A percentile compares a stretch with the other conserved stretches of the same genome.
phyloP scores from a whole-genome alignment of 2,329 filamentous ascomycete species.

The Aspergillus intermedius region DNA sequence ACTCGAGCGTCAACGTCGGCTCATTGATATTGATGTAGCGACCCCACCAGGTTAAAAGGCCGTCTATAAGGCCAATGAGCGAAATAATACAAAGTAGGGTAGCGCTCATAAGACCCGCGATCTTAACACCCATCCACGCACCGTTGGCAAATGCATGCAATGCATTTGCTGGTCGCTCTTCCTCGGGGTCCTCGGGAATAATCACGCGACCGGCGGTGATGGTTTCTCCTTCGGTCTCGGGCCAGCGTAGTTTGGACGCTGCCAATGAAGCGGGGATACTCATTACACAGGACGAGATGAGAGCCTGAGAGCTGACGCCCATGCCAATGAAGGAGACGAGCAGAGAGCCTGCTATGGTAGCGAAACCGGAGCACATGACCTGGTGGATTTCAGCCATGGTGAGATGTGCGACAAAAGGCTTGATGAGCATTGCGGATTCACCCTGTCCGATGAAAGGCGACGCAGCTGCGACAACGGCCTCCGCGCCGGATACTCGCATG shows the following conservation, averaged over 20 bases:
- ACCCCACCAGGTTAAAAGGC: slow-evolving; percentile 77
- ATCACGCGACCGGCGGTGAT: slow-evolving; percentile 75
- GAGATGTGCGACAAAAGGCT: slow-evolving; percentile 76
- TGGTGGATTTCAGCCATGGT: slow-evolving; percentile 86
- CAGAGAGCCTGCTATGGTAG: slow-evolving; percentile 84
- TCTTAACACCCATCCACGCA: slow-evolving; percentile 79
- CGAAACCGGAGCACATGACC: slow-evolving; percentile 86
- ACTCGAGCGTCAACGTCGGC: slow-evolving; percentile 64
- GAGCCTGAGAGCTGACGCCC: slow-evolving; percentile 74
- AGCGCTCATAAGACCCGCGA: slow-evolving; percentile 73
- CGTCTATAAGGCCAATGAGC: slow-evolving; percentile 66
- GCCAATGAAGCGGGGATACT: slow-evolving; percentile 86
- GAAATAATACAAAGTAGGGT: slow-evolving; percentile 80
- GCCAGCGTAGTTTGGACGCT: slow-evolving; percentile 82
- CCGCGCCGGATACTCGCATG: slow-evolving; percentile 78
- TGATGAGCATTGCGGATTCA: slow-evolving; percentile 87
- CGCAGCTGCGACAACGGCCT: slow-evolving; percentile 87
- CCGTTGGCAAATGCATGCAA: slow-evolving; percentile 82
- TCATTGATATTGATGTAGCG: slow-evolving; percentile 66
- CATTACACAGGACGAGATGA: slow-evolving; percentile 92
- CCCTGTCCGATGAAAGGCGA: slow-evolving; percentile 93
- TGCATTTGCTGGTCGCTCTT: slow-evolving; percentile 65
- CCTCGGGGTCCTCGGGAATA: slow-evolving; percentile 71
- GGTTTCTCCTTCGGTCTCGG: slow-evolving; percentile 72
- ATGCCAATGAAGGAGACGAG: slow-evolving; percentile 79